Evolutionary conservation across 148 eudicot genomes (phyloP).

Genomic region (Spergularia marina): DNA sequence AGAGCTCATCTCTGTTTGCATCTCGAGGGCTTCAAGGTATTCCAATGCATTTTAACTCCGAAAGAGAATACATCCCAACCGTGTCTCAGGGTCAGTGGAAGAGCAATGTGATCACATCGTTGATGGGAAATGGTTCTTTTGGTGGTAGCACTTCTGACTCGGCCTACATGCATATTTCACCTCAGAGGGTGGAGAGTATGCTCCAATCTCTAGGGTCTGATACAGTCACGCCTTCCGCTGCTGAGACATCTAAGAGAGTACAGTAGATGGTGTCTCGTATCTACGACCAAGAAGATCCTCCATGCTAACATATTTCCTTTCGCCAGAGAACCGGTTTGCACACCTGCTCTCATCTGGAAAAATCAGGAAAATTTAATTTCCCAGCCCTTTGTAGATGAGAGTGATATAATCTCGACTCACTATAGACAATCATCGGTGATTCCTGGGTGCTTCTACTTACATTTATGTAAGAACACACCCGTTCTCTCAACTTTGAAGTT

Average conservation of each 20-base stretch:
- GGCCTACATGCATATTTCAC: background rate
- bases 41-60: background rate
- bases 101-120: background rate
- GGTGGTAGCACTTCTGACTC: background rate
- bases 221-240: constrained; percentile 4
- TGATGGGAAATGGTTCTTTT: constrained; percentile 1
- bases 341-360: too few relatives aligned
- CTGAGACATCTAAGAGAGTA: constrained; percentile 11
- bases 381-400: too few relatives aligned
- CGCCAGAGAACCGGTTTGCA: too few relatives aligned
- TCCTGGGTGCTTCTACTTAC: too few relatives aligned
- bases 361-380: too few relatives aligned
- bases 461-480: too few relatives aligned
- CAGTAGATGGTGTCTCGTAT: background rate
- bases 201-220: background rate
- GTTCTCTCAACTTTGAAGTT: too few relatives aligned
- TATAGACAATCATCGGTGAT: too few relatives aligned
- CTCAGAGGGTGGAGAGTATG: constrained; percentile 5
- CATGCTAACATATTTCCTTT: too few relatives aligned
- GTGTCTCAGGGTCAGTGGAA: constrained; percentile 1
- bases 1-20: background rate
- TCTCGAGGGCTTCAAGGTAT: constrained; percentile 6
- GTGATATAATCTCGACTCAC: too few relatives aligned
- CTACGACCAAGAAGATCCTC: too few relatives aligned
- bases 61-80: background rate